phyloP scores from a whole-genome alignment of 2,329 filamentous ascomycete species.

The Botrytis squamosa region DNA sequence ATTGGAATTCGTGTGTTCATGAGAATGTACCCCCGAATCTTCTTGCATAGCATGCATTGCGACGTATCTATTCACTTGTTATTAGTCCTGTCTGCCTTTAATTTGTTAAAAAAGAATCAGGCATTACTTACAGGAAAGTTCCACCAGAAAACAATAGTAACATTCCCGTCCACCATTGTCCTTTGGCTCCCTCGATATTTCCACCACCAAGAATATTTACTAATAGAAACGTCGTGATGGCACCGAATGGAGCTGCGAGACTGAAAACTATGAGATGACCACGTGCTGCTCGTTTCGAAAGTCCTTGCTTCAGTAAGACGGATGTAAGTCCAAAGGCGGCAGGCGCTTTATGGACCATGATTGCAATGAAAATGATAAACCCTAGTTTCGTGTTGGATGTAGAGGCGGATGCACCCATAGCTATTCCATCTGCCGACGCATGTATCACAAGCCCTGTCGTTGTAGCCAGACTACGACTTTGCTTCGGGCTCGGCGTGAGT shows the following conservation, averaged over 20 bases:
- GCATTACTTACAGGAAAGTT: constrained; percentile 77
- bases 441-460: constrained; percentile 96
- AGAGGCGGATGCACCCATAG: constrained; percentile 85
- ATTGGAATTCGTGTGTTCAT: constrained; percentile 47
- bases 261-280: constrained; percentile 89
- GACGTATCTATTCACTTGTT: constrained; percentile 66
- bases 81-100: constrained; percentile 20
- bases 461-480: constrained; percentile 69
- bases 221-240: constrained; percentile 77
- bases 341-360: constrained; percentile 96
- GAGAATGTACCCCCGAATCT: constrained; percentile 46
- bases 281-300: constrained; percentile 81
- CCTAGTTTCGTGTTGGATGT: constrained; percentile 72
- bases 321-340: constrained; percentile 94
- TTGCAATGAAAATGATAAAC: constrained; percentile 90
- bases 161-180: constrained; percentile 87
- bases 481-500: constrained; percentile 56
- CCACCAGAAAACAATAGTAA: constrained; percentile 92
- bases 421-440: constrained; percentile 91
- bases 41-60: constrained; percentile 99
- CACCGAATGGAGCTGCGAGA: constrained; percentile 82
- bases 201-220: constrained; percentile 71
- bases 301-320: constrained; percentile 82
- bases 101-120: neutral
- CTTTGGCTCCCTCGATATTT: constrained; percentile 50